These are phyloP conservation scores for Ceratopteris richardii DNA, from an alignment of 75 land plant genomes.

Conservation along the genomic window DNA sequence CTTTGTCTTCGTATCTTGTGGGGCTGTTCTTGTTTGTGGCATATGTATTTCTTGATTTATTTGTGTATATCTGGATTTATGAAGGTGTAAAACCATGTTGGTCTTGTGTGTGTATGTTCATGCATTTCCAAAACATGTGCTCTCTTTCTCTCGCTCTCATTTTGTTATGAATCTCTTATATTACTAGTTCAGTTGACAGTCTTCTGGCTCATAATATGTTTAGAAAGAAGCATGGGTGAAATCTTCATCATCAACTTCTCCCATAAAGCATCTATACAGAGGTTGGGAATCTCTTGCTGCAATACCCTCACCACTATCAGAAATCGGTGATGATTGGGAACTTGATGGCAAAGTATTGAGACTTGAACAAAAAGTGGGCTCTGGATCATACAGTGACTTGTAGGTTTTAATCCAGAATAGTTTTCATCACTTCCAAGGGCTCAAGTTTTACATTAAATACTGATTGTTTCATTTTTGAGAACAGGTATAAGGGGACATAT, in stretches of 20 bases:
- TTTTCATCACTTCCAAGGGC: too few species aligned
- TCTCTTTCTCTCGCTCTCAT: too few species aligned
- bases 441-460: not conserved
- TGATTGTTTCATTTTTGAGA: not conserved
- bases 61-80: too few species aligned
- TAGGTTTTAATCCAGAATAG: constrained; percentile 47
- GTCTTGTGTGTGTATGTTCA: too few species aligned
- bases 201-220: too few species aligned
- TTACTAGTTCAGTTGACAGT: too few species aligned
- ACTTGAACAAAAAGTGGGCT: constrained; percentile 67
- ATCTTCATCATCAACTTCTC: constrained; percentile 4
- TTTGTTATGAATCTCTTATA: too few species aligned
- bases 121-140: too few species aligned
- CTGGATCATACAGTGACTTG: constrained; percentile 94
- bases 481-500: constrained; percentile 31
- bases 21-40: too few species aligned
- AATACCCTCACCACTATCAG: constrained; percentile 6
- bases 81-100: too few species aligned
- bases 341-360: constrained; percentile 65
- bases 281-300: not conserved
- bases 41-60: too few species aligned
- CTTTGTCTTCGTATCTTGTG: too few species aligned
- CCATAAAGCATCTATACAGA: not conserved
- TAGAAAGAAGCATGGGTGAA: constrained; percentile 9
- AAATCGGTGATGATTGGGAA: constrained; percentile 91